phyloP scores from a whole-genome alignment of 2,329 filamentous ascomycete genomes.

The Nothopassalora personata region DNA sequence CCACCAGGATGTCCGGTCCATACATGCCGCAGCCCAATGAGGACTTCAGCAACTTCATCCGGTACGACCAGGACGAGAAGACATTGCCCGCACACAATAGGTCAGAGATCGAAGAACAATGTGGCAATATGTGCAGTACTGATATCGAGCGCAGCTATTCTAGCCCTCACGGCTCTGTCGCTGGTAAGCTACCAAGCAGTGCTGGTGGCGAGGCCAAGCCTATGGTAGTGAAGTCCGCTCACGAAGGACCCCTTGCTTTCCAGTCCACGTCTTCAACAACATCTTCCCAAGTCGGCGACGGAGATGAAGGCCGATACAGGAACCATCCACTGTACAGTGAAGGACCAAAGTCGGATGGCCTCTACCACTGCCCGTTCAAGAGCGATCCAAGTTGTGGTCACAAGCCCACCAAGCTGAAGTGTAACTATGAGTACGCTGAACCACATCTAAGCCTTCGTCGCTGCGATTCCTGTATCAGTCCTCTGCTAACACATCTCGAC shows the following conservation, averaged over 20 bases:
- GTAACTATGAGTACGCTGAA: conserved; percentile 87
- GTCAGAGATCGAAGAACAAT: conserved; percentile 17
- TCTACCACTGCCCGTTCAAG: conserved; percentile 90
- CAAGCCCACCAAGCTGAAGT: conserved; percentile 93
- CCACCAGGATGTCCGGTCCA: conserved; percentile 2
- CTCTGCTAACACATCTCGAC: conserved; percentile 12
- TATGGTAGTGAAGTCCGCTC: conserved; percentile 8
- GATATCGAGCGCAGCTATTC: conserved; percentile 17
- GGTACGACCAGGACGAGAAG: conserved; percentile 27
- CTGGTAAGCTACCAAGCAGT: not conserved
- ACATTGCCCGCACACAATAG: conserved; percentile 14
- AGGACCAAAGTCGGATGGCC: conserved; percentile 62
- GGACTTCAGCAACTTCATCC: conserved; percentile 27
- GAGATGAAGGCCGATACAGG: conserved; percentile 34
- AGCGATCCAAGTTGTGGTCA: conserved; percentile 67
- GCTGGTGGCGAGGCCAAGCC: conserved; percentile 4
- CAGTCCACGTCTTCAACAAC: conserved; percentile 9
- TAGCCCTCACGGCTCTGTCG: not conserved
- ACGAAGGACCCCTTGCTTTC: conserved; percentile 3
- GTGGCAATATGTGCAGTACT: conserved; percentile 9
- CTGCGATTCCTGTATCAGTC: conserved; percentile 11
- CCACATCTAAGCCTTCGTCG: not conserved
- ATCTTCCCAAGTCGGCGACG: conserved; percentile 18
- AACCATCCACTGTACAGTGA: conserved; percentile 67
- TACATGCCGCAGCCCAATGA: conserved; percentile 5